Evolutionary conservation across 345 rosid species (phyloP), one percentile per base, ranked within the genome.

Genomic region (Gossypium ekmanianum): DNA sequence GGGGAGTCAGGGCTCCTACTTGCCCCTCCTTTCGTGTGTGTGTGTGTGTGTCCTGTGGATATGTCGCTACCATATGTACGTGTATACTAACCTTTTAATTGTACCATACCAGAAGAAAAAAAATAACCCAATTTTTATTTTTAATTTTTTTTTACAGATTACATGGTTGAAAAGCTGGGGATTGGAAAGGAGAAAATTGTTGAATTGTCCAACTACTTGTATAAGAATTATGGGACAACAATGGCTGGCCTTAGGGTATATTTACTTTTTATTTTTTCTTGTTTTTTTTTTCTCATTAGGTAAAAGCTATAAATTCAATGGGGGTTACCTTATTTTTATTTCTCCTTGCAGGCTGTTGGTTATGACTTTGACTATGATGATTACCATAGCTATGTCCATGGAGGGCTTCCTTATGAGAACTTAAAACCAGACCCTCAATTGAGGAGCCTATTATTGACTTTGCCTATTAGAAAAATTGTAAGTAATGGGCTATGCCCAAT

Each of bases 161-260:
- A 90, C 63, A 91, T 95, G 98, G 82, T 88, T 68, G 99, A 95
- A 76, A 77, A 79, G 68, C 92, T 95, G 47, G 94, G 98, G 59
- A 89, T 95, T 68, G 86, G 90, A 2, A 74, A 74, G 76, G 86
- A 83, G 79, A 88, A 87, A 75, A 80, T 95, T 65, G 79, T 76
- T 45, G 92, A 84, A 47, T 79, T 93, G 81, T 91, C 94, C 72
- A 84, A 91, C 63, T 83, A 85, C 27, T 85, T 89, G 47, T 95
- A 95, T 88, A 91, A 88, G 84, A 89, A 95, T 75, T 93, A 93
- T 77, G 99, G 99, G 72, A 95, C 99, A 71, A 95, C 99, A 80
- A 91, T 93, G 99, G 98, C 99, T 74, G 99, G 99, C 75, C 98
- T 95, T 26, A 85, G 97, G 85, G 98, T 94, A 90, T 22, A 24